Evolutionary conservation across 345 rosid species (phyloP).

Genomic region (Eucalyptus melliodora): DNA sequence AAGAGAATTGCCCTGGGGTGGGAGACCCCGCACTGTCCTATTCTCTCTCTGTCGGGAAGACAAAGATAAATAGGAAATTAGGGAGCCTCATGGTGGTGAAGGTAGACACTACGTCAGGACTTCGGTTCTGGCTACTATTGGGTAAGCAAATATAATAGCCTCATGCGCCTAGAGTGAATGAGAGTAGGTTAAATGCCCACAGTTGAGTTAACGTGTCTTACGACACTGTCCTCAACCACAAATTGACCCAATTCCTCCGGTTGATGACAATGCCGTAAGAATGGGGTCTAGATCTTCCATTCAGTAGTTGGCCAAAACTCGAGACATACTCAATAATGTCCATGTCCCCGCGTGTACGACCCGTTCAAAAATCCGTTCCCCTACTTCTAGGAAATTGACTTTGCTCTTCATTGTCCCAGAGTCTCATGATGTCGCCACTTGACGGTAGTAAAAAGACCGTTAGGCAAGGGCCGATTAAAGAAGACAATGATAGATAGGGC

Average conservation of each 20-base stretch:
- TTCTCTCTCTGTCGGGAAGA: fast-evolving
- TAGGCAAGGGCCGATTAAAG: not conserved
- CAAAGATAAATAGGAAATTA: fast-evolving
- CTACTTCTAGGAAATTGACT: not conserved
- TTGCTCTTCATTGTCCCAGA: not conserved
- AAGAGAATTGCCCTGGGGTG: too few relatives aligned
- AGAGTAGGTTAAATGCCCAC: fast-evolving
- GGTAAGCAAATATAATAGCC: fast-evolving
- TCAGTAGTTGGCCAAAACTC: not conserved
- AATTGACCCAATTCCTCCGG: fast-evolving
- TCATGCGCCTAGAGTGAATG: fast-evolving
- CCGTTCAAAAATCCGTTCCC: not conserved
- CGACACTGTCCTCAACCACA: fast-evolving
- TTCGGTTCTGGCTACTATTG: fast-evolving
- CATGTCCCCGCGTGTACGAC: not conserved
- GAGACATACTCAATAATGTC: not conserved
- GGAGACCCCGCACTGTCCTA: fast-evolving
- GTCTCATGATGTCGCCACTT: not conserved
- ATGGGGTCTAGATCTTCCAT: not conserved
- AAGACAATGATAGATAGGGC: not conserved
- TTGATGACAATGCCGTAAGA: not conserved
- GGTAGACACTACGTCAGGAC: fast-evolving
- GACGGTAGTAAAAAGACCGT: not conserved
- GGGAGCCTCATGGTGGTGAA: fast-evolving
- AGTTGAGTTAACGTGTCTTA: fast-evolving